phyloP scores from a whole-genome alignment of 2,329 filamentous ascomycete species.

The Fusarium tanahbumbuense region DNA sequence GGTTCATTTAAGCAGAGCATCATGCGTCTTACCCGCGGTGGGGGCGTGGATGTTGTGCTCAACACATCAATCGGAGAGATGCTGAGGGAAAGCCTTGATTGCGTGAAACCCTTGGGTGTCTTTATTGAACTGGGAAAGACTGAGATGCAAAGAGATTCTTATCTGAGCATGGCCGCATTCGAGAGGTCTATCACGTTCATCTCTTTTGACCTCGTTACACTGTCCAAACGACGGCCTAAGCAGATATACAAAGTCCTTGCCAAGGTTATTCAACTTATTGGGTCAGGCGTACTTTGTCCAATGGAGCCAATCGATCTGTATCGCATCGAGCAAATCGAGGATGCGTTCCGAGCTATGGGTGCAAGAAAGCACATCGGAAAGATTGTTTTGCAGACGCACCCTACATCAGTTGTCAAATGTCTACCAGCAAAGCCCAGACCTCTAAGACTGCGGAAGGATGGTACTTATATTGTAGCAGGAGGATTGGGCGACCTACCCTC shows the following conservation, averaged over 20 bases:
- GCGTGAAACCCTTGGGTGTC: background rate
- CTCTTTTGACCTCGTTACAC: background rate
- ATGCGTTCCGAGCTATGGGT: conserved; percentile 1
- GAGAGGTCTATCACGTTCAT: conserved; percentile 8
- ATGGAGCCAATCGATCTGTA: background rate
- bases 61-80: conserved; percentile 3
- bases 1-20: background rate
- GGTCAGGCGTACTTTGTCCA: background rate
- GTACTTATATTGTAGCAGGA: background rate
- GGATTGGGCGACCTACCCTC: conserved; percentile 6
- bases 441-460: background rate
- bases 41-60: conserved; percentile 4
- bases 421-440: background rate
- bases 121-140: conserved; percentile 5
- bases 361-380: conserved; percentile 7
- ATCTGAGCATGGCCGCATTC: background rate
- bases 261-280: background rate
- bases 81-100: conserved; percentile 9
- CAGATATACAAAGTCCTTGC: background rate
- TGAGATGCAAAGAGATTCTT: background rate
- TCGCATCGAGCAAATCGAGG: background rate
- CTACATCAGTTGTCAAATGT: conserved; percentile 1
- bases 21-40: background rate
- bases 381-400: background rate
- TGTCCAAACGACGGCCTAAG: background rate